Evolutionary conservation across 805 yeast genomes (phyloP), one percentile per base, ranked within the genome.

Genomic region (Nakazawaea ambrosiae): DNA sequence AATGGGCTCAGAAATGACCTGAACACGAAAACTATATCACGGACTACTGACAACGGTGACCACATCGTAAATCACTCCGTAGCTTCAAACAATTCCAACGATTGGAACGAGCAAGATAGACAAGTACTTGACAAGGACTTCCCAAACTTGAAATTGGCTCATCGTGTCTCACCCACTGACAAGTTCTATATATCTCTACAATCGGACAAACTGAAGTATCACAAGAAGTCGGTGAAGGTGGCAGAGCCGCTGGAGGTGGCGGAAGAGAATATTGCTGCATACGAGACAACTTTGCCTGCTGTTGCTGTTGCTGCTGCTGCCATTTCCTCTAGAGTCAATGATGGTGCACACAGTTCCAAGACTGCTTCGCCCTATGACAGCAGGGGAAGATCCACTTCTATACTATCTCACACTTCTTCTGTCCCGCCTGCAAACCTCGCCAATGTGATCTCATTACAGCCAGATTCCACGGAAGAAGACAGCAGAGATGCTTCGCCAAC

Each of bases 401-500:
- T 8, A 8, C 24, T 22, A 22, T 8, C n/a, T 22, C 10, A 22
- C 24, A 10, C 33, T 30, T 18, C 17, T 18, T 14, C 18, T 15
- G 18, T 3, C 7, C n/a, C 35, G 2, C 12, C 28, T 22, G 28
- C 28, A 15, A 27, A 27, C 14, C 7, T 27, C 16, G 7, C 29
- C 29, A 27, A 27, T 12, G 16, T n/a, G n/a, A n/a, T n/a, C n/a
- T n/a, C n/a, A n/a, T n/a, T n/a, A n/a, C n/a, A n/a, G n/a, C n/a
- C n/a, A n/a, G n/a, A n/a, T n/a, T n/a, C n/a, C n/a, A 15, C 12
- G 8, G 33, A 4, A 12, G 33, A 30, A 14, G 15, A 5, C 8
- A 14, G 18, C n/a, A 26, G 39, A 25, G 39, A 36, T 8, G 19
- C 34, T 7, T 36, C 39, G 10, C 39, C 39, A n/a, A 36, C 39